Percentiles rank a stretch among this genome's conserved stretches.
Evolutionary conservation across 768 basidiomycete species (phyloP).

Genomic region (Leccinum arenicola): DNA sequence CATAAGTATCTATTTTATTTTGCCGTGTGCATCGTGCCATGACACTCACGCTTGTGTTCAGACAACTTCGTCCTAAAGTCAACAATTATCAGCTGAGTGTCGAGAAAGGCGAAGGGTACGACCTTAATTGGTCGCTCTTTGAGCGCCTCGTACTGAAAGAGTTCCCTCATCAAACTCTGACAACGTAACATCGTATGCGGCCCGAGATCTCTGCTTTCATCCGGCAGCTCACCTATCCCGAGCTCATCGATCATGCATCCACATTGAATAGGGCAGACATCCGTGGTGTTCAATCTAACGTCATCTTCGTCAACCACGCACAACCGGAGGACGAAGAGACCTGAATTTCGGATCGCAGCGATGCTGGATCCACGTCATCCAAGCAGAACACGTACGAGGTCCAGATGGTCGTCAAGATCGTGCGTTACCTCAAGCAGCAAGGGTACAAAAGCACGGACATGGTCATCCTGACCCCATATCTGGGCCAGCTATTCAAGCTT

Average conservation of each 20-base stretch:
- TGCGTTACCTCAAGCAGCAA: slow-evolving; percentile 65
- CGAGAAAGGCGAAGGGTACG: slow-evolving; percentile 67
- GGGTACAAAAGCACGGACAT: slow-evolving; percentile 61
- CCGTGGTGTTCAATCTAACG: slow-evolving; percentile 53
- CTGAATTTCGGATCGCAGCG: slow-evolving; percentile 43
- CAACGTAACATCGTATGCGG: slow-evolving; percentile 67
- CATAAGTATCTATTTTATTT: slow-evolving; percentile 50
- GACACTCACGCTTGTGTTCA: slow-evolving; percentile 21
- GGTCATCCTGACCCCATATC: slow-evolving; percentile 67
- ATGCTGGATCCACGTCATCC: slow-evolving; percentile 48
- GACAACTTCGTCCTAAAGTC: slow-evolving; percentile 73
- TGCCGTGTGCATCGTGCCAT: neutral
- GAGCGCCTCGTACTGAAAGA: slow-evolving; percentile 62
- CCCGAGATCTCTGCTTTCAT: slow-evolving; percentile 71
- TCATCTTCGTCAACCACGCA: slow-evolving; percentile 61
- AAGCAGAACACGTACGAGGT: slow-evolving; percentile 64
- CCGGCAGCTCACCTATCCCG: slow-evolving; percentile 63
- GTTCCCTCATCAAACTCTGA: slow-evolving; percentile 59
- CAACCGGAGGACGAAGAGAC: slow-evolving; percentile 51
- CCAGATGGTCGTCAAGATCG: slow-evolving; percentile 62
- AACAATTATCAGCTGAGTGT: slow-evolving; percentile 63
- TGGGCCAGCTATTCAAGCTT: slow-evolving; percentile 59
- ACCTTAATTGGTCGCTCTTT: slow-evolving; percentile 67
- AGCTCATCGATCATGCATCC: slow-evolving; percentile 53
- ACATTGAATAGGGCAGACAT: slow-evolving; percentile 51